These are phyloP conservation scores for Phoenix roebelenii DNA, from an alignment of 176 grass and related monocot species.

Conservation along the genomic window DNA sequence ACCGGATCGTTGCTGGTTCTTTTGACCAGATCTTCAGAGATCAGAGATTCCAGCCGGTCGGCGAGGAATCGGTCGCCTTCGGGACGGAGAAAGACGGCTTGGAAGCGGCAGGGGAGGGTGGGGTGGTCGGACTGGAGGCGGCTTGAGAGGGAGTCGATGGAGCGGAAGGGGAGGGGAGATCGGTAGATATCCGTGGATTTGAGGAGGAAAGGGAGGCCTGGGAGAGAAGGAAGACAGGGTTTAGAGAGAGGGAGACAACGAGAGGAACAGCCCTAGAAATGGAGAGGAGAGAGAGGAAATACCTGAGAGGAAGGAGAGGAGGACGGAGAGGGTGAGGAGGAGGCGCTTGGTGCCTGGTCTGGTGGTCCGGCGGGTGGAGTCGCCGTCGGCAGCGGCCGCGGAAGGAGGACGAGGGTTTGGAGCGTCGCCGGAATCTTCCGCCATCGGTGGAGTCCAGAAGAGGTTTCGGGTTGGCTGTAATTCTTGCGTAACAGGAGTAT, in stretches of 20 bases:
- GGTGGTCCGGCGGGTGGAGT: constrained; percentile 13
- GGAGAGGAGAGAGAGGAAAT: not conserved
- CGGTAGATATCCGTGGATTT: constrained; percentile 85
- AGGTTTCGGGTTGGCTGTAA: too few relatives aligned
- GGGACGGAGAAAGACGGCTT: constrained; percentile 45
- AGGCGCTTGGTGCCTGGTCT: constrained; percentile 68
- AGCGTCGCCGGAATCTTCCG: constrained; percentile 41
- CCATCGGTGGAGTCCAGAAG: constrained; percentile 8
- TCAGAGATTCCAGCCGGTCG: constrained; percentile 24
- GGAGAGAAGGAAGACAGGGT: not conserved
- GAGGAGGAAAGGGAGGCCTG: constrained; percentile 64
- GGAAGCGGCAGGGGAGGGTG: constrained; percentile 47
- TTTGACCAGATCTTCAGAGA: constrained; percentile 36
- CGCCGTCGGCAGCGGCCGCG: not conserved
- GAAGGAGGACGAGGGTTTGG: not conserved
- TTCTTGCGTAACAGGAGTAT: too few relatives aligned
- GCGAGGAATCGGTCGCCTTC: constrained; percentile 23
- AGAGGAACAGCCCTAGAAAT: not conserved
- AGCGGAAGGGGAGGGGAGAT: constrained; percentile 65
- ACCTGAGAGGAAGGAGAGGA: constrained; percentile 69
- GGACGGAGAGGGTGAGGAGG: constrained; percentile 49
- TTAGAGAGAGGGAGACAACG: not conserved
- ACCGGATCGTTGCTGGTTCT: not conserved
- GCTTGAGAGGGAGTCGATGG: constrained; percentile 55
- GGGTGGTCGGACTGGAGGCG: constrained; percentile 45